Base-by-base conservation (phyloP, 495 filamentous ascomycete genomes). In the Chaetomium tenue region DNA sequence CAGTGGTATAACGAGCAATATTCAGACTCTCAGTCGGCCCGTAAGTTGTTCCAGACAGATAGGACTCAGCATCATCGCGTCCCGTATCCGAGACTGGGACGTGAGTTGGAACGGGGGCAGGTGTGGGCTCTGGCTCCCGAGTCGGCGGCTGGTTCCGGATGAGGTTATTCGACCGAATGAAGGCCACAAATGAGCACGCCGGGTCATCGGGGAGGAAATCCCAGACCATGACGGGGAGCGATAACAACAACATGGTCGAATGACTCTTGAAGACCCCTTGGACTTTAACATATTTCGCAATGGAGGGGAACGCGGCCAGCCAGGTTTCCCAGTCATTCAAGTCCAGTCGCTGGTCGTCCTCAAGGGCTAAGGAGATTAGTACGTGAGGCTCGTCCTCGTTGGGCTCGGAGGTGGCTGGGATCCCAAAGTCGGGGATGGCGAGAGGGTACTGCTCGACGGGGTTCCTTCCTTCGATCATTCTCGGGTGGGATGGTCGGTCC, bases 241-340 rank as follows among this genome's bases (percentile, higher is more conserved):
- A 80, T 0, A 84, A 60, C 16, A 84, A 62, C 16, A 83, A 65
- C 39, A 85, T 61, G 0, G 77, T 82, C 16, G 82, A 85, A 63
- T 83, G 75, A 51, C 81, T 83, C 62, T 80, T 79, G 66, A 81
- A 85, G 3, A 82, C 75, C 25, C 81, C 81, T 69, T 85, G 79
- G 6, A 84, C 77, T 60, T 80, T 77, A 39, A 79, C 81, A 63
- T 81, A 79, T 57, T 79, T 79, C 39, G 80, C 80, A 15, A 83
- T 64, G 12, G 78, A 79, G 8, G 82, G 82, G 47, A 81, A 75
- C 22, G 58, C 70, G 7, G 72, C 69, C 58, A 84, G 72, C 81
- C 80, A 83, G 12, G 76, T 68, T 52, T 80, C 74, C 80, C 81
- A 83, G 30, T 76, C 77, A 16, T 79, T 74, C 26, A 82, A 63